Percentiles rank a stretch among this genome's conserved stretches.
phyloP scores from a whole-genome alignment of 2,329 filamentous ascomycete genomes.

The Colletotrichum sp. region DNA sequence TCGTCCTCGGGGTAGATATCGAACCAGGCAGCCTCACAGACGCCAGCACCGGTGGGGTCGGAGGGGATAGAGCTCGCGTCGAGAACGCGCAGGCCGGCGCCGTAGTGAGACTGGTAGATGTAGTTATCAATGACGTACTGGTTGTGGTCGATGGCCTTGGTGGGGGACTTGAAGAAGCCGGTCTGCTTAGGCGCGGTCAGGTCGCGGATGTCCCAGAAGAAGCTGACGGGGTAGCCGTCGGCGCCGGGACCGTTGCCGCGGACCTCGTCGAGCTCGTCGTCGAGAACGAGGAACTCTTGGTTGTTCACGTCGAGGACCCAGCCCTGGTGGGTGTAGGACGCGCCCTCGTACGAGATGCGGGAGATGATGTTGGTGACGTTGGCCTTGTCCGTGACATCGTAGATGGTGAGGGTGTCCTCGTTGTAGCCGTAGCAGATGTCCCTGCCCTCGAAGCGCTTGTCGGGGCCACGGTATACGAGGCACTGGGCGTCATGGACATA shows the following conservation, averaged over 20 bases:
- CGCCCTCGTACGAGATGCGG: slow-evolving; percentile 59
- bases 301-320: slow-evolving; percentile 52
- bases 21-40: slow-evolving; percentile 55
- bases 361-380: slow-evolving; percentile 51
- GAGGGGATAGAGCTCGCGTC: slow-evolving; percentile 38
- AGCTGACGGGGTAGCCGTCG: slow-evolving; percentile 52
- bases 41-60: slow-evolving; percentile 48
- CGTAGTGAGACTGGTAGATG: slow-evolving; percentile 57
- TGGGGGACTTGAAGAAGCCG: slow-evolving; percentile 45
- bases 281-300: slow-evolving; percentile 52
- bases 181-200: slow-evolving; percentile 48
- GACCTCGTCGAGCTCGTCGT: slow-evolving; percentile 59
- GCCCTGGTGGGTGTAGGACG: slow-evolving; percentile 64
- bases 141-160: slow-evolving; percentile 52
- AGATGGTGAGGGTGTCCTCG: slow-evolving; percentile 57
- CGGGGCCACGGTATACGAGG: slow-evolving; percentile 58
- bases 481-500: slow-evolving; percentile 69
- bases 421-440: slow-evolving; percentile 65
- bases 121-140: slow-evolving; percentile 51
- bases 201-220: slow-evolving; percentile 54
- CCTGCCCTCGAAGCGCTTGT: slow-evolving; percentile 48
- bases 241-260: slow-evolving; percentile 41
- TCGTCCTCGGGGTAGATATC: slow-evolving; percentile 59
- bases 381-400: slow-evolving; percentile 56
- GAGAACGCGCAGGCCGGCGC: slow-evolving; percentile 49